These are phyloP conservation scores for Picochlorum sp. DNA, from an alignment of 139 green algal species.

Conservation along the genomic window DNA sequence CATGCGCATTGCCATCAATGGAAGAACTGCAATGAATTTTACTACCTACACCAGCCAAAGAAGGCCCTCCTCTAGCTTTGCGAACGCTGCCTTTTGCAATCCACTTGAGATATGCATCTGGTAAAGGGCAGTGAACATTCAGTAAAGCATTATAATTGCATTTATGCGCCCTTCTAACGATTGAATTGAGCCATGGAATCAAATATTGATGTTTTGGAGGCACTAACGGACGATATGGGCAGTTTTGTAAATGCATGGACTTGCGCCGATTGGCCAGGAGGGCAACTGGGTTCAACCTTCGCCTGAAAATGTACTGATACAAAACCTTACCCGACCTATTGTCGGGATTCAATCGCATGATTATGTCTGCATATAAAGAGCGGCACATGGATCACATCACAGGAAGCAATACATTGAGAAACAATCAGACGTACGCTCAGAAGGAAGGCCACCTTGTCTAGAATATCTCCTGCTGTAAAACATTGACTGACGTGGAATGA, in stretches of 20 bases:
- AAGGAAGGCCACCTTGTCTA: constrained; percentile 34
- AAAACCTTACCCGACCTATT: constrained; percentile 17
- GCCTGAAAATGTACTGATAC: constrained; percentile 33
- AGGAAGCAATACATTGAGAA: neutral
- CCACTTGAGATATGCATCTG: constrained; percentile 3
- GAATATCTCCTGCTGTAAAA: constrained; percentile 59
- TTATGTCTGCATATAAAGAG: constrained; percentile 31
- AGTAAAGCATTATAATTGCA: constrained; percentile 58
- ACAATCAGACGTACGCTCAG: constrained; percentile 33
- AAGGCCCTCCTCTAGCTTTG: too few relatives aligned
- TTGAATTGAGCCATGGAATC: constrained; percentile 10
- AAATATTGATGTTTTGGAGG: constrained; percentile 17
- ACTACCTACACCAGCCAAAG: too few relatives aligned
- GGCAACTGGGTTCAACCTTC: constrained; percentile 14
- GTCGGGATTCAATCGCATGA: constrained; percentile 21
- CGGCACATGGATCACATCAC: neutral
- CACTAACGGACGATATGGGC: constrained; percentile 5
- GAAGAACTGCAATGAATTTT: neutral
- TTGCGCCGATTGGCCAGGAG: neutral
- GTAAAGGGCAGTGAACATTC: constrained; percentile 65
- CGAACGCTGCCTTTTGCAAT: neutral
- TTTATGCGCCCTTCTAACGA: constrained; percentile 31
- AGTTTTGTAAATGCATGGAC: constrained; percentile 3
- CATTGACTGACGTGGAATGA: constrained; percentile 31
- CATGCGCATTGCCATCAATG: neutral